Percentiles rank a stretch among this genome's conserved stretches.
Conservation (phyloP, 2,329 filamentous ascomycete genomes). For the Talaromyces sp. region DNA sequence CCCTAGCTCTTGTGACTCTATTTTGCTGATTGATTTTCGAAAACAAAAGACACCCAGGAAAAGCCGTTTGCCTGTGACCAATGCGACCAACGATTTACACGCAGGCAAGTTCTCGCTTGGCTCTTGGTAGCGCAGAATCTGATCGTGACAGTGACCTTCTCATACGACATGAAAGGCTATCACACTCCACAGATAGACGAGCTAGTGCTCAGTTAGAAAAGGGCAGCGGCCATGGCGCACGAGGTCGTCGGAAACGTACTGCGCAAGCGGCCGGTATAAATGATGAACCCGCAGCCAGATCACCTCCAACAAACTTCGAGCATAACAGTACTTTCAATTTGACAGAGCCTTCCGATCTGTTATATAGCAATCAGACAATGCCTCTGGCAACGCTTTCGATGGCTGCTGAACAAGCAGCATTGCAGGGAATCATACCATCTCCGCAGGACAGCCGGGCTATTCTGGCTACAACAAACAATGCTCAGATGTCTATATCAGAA, state of each 20-base stretch:
- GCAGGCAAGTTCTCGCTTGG: slow-evolving; percentile 26
- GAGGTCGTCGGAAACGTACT: slow-evolving; percentile 7
- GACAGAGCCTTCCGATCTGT: neutral
- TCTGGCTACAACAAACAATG: neutral
- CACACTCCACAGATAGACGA: slow-evolving; percentile 17
- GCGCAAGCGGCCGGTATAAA: slow-evolving; percentile 2
- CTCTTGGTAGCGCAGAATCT: slow-evolving; percentile 5
- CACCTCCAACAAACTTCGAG: slow-evolving; percentile 14
- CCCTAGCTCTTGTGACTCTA: neutral
- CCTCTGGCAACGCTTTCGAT: slow-evolving; percentile 36
- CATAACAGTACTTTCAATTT: neutral
- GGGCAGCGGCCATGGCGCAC: neutral
- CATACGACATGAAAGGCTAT: slow-evolving; percentile 35
- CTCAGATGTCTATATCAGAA: neutral
- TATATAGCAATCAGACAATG: slow-evolving; percentile 17
- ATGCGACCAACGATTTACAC: slow-evolving; percentile 37
- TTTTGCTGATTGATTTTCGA: neutral
- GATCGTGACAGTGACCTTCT: slow-evolving; percentile 29
- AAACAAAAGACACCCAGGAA: slow-evolving; percentile 28
- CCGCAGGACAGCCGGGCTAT: neutral
- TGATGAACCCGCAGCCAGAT: slow-evolving; percentile 19
- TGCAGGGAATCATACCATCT: slow-evolving; percentile 3
- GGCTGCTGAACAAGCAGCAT: slow-evolving; percentile 27
- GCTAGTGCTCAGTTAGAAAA: neutral
- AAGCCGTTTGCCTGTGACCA: slow-evolving; percentile 35